phyloP scores from a whole-genome alignment of 768 basidiomycete species.

The Rhizopogon sp. region DNA sequence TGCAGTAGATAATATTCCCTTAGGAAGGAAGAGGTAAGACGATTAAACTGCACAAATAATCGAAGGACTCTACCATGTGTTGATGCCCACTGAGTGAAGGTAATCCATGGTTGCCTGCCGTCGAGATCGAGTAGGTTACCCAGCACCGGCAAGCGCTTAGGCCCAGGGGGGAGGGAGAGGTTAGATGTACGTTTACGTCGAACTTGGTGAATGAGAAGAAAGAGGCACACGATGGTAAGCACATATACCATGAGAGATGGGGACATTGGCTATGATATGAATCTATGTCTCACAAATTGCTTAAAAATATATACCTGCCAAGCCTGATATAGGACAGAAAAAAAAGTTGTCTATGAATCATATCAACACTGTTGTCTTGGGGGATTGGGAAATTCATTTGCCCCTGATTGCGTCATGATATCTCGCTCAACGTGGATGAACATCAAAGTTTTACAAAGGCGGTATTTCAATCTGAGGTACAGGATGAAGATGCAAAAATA shows the following conservation, averaged over 20 bases:
- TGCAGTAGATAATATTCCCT: conserved; percentile 29
- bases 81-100: conserved; percentile 27
- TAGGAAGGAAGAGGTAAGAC: not conserved
- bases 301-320: not conserved
- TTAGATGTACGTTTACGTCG: conserved; percentile 6
- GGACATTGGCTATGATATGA: not conserved
- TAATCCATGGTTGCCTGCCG: conserved; percentile 24
- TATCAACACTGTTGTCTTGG: not conserved
- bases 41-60: not conserved
- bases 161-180: conserved; percentile 22
- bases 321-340: not conserved
- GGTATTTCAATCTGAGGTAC: not conserved
- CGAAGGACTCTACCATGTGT: conserved; percentile 15
- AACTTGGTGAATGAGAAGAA: conserved; percentile 7
- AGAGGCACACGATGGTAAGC: conserved; percentile 4
- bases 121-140: conserved; percentile 23
- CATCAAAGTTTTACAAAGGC: too few species aligned
- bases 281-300: not conserved
- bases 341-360: not conserved
- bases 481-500: not conserved
- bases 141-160: conserved; percentile 25
- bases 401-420: not conserved
- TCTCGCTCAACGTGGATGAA: too few species aligned
- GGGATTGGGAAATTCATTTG: not conserved
- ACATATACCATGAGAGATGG: conserved; percentile 6